Evolutionary conservation across 805 yeast species (phyloP), one percentile per base, ranked within the genome.

Genomic region (Metschnikowia hibisci): DNA sequence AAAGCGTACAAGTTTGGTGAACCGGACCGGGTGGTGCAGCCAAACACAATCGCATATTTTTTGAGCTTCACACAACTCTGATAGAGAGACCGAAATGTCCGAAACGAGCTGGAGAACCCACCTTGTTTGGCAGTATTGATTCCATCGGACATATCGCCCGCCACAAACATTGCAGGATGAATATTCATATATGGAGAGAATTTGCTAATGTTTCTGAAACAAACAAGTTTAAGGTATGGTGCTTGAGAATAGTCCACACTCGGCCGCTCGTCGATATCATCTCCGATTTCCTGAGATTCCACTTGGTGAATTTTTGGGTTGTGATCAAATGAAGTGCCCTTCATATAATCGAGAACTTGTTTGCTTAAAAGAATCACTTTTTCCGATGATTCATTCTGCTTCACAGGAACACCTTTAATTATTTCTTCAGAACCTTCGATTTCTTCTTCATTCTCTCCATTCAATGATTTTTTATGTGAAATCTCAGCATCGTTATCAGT

Each of bases 21-120:
- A 0, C 86, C 60, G 39, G 72, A 72, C 34, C 61, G 64, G 44
- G 81, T 75, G 6, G 72, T 53, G 53, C 80, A 78, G 1, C 95
- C 91, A 81, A 88, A 87, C 4, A 85, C 75, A 6, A 91, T 63
- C 0, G 86, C 93, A 53, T 75, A 80, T 53, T 76, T 76, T 2
- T 71, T 55, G 32, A 73, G 66, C 36, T 71, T 70, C 4, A 64
- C 57, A 62, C 93, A 63, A 3, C 81, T 73, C 44, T 78, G 80
- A 56, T 79, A 86, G 10, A 91, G 62, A 0, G 89, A 75, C 0
- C 86, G 70, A 54, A 89, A 76, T 0, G 91, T 82, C 25, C 77
- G 65, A 20, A 73, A 66, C 1, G 96, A 85, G 20, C 90, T 86
- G 20, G 72, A 62, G 46, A 67, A 77, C 0, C 73, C 72, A 1